A percentile compares a stretch with the other conserved stretches of the same genome.
phyloP scores from a whole-genome alignment of 495 filamentous ascomycete species.

The Usnea hakonensis region DNA sequence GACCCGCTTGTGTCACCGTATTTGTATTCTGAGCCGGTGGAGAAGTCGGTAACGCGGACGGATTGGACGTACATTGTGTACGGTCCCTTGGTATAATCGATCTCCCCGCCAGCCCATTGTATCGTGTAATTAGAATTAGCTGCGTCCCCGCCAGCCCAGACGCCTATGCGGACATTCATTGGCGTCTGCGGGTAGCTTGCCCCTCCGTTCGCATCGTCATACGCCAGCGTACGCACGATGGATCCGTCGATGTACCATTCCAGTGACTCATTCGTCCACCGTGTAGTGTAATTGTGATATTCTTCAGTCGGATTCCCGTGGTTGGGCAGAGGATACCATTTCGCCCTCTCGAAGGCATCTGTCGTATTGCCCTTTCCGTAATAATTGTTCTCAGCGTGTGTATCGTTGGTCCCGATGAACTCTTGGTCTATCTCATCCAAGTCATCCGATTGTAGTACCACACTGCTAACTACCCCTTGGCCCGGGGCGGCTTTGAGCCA shows the following conservation, averaged over 20 bases:
- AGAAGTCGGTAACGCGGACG: constrained; percentile 59
- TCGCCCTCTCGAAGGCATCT: constrained; percentile 57
- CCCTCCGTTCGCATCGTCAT: constrained; percentile 48
- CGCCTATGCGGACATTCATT: constrained; percentile 76
- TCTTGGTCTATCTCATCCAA: constrained; percentile 94
- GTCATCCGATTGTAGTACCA: constrained; percentile 82
- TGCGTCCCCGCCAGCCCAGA: constrained; percentile 80
- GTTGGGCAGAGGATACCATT: constrained; percentile 41
- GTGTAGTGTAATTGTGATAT: constrained; percentile 84
- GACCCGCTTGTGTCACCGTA: constrained; percentile 59
- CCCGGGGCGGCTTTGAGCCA: constrained; percentile 65
- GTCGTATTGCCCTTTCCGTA: constrained; percentile 82
- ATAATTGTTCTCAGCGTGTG: constrained; percentile 79
- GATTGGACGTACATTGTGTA: constrained; percentile 71
- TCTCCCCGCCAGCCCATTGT: constrained; percentile 74
- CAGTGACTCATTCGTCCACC: constrained; percentile 71
- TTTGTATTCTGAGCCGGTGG: constrained; percentile 57
- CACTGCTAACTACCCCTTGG: constrained; percentile 67
- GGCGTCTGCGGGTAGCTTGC: constrained; percentile 85
- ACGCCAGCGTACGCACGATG: constrained; percentile 57
- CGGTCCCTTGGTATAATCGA: constrained; percentile 64
- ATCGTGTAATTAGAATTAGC: constrained; percentile 52
- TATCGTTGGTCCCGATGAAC: constrained; percentile 48
- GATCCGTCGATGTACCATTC: constrained; percentile 74
- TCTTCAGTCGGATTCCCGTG: constrained; percentile 45